Conservation (phyloP, 225 moss, liverwort and hornwort species). For the Pleurozium schreberi region DNA sequence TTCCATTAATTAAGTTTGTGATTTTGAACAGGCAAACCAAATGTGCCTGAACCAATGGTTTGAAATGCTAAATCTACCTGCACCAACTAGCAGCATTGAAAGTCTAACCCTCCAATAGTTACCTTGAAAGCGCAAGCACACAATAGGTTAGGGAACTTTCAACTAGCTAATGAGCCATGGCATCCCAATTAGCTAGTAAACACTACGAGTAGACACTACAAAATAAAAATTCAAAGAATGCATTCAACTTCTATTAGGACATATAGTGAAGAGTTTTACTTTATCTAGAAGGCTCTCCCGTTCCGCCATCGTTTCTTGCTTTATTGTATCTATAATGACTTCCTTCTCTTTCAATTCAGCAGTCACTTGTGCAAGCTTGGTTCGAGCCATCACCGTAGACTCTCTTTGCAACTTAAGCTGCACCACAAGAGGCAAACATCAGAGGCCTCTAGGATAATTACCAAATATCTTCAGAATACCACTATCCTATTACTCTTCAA, state of each 20-base stretch:
- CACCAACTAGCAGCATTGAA: not conserved
- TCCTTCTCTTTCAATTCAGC: constrained; percentile 62
- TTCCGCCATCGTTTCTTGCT: constrained; percentile 45
- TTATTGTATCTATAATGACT: constrained; percentile 43
- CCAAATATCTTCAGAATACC: not conserved
- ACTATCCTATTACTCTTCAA: not conserved
- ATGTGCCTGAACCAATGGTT: too few species aligned
- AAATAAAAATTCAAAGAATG: not conserved
- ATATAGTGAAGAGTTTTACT: constrained; percentile 17
- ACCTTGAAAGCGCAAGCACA: not conserved
- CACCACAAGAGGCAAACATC: not conserved
- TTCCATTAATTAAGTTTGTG: not conserved
- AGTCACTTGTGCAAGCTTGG: constrained; percentile 56
- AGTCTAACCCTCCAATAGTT: not conserved
- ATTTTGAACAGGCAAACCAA: not conserved
- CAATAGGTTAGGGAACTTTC: not conserved
- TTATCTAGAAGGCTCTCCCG: constrained; percentile 41
- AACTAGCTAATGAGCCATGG: not conserved
- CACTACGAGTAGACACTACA: not conserved
- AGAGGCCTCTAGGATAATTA: not conserved
- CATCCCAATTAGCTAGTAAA: not conserved
- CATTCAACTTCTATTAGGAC: not conserved
- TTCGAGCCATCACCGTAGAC: constrained; percentile 41
- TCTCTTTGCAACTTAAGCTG: constrained; percentile 47
- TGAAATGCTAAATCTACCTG: not conserved